Evolutionary conservation across 768 basidiomycete species (phyloP).

Genomic region (Boletus fagicola): DNA sequence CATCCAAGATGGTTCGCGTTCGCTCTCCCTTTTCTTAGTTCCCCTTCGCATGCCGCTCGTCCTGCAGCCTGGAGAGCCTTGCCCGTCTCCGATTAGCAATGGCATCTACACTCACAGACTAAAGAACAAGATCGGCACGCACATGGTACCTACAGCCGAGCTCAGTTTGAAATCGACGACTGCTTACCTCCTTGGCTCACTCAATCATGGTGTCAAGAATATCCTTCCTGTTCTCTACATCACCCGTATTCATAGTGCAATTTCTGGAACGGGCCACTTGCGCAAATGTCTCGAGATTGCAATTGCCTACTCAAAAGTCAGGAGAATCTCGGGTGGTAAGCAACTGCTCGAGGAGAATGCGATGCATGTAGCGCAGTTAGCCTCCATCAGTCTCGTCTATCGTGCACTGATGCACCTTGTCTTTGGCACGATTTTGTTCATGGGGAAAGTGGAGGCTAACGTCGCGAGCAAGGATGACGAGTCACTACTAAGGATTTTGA

Average conservation of each 20-base stretch:
- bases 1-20: conserved; percentile 52
- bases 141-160: conserved; percentile 73
- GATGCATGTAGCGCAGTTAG: conserved; percentile 64
- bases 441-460: conserved; percentile 63
- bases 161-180: conserved; percentile 57
- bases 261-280: conserved; percentile 53
- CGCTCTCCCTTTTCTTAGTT: conserved; percentile 72
- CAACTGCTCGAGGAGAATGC: conserved; percentile 52
- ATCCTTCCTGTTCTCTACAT: conserved; percentile 76
- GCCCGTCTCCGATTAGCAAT: conserved; percentile 53
- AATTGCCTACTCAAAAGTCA: conserved; percentile 58
- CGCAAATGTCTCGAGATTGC: conserved; percentile 66
- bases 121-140: conserved; percentile 79
- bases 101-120: conserved; percentile 68
- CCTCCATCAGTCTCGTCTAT: conserved; percentile 58
- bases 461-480: conserved; percentile 49
- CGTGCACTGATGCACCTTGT: conserved; percentile 62
- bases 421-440: conserved; percentile 55
- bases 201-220: conserved; percentile 60
- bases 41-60: conserved; percentile 57
- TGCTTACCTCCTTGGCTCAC: conserved; percentile 60
- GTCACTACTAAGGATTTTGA: conserved; percentile 57
- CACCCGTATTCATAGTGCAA: conserved; percentile 67
- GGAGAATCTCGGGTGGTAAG: conserved; percentile 51
- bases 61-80: conserved; percentile 39